Percentiles rank a stretch among this genome's conserved stretches.
phyloP scores from a whole-genome alignment of 2,329 filamentous ascomycete species.

The Aspergillus cejpii region DNA sequence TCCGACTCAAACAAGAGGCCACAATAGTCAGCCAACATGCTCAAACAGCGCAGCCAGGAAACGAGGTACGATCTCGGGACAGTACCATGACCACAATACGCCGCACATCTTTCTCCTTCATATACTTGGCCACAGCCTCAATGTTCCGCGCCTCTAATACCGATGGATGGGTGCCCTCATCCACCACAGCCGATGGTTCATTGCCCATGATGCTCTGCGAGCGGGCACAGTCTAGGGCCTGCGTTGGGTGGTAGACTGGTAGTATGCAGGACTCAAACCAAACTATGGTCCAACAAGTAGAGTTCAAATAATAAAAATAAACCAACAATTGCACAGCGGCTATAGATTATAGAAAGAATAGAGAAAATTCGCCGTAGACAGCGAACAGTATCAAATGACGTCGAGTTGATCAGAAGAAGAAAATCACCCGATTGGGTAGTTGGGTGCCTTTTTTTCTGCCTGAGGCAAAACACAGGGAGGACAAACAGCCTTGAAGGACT shows the following conservation, averaged over 20 bases:
- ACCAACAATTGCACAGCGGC: not conserved
- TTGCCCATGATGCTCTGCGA: conserved; percentile 63
- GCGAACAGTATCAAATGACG: not conserved
- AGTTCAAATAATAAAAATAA: not conserved
- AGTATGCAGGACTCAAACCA: too few species aligned
- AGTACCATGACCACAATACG: conserved; percentile 74
- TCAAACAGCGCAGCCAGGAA: conserved; percentile 4
- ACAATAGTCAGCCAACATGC: not conserved
- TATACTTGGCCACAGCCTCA: conserved; percentile 69
- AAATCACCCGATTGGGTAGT: not conserved
- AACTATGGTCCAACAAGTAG: too few species aligned
- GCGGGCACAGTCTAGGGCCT: too few species aligned
- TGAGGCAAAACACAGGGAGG: not conserved
- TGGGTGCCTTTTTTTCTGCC: not conserved
- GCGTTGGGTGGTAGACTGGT: too few species aligned
- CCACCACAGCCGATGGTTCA: conserved; percentile 63
- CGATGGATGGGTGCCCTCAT: conserved; percentile 56
- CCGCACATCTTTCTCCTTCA: conserved; percentile 60
- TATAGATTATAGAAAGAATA: too few species aligned
- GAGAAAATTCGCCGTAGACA: conserved; percentile 2
- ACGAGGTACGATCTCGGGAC: conserved; percentile 11
- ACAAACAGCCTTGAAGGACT: not conserved
- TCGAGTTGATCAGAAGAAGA: not conserved
- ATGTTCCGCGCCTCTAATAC: conserved; percentile 64
- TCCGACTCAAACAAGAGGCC: not conserved